These are phyloP conservation scores for Canavalia ensiformis DNA, from an alignment of 306 rosid genomes.

Conservation along the genomic window DNA sequence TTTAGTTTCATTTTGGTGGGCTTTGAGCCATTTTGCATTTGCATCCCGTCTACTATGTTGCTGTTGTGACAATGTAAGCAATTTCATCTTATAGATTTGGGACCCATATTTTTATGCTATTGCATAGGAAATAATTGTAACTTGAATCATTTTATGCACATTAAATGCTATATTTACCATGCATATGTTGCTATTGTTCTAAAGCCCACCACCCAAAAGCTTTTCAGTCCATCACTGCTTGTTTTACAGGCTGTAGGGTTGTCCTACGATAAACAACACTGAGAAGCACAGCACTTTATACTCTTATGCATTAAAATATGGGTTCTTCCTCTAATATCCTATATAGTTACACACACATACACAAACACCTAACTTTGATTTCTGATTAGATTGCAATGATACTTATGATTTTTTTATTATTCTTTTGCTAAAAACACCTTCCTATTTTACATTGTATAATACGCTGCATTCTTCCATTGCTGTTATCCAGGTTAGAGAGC, in stretches of 20 bases:
- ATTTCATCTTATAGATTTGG: constrained; percentile 8
- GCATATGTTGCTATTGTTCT: constrained; percentile 20
- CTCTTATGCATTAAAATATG: constrained; percentile 3
- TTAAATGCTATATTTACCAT: constrained; percentile 8
- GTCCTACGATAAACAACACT: constrained; percentile 7
- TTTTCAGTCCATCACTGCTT: neutral
- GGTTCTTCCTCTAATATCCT: too few species aligned
- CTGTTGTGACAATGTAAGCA: constrained; percentile 2
- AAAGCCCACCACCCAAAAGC: neutral
- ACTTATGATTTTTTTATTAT: neutral
- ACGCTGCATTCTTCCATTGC: constrained; percentile 41
- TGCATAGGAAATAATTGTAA: constrained; percentile 36
- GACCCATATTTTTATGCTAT: neutral
- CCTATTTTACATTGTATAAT: constrained; percentile 16
- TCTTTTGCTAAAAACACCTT: neutral
- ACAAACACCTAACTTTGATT: neutral
- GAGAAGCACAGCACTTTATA: neutral
- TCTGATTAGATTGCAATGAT: neutral
- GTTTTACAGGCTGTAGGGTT: neutral
- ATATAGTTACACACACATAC: constrained; percentile 3
- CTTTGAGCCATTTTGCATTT: neutral
- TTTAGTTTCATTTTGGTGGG: constrained; percentile 29
- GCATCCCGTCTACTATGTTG: constrained; percentile 8
- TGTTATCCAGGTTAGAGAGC: constrained; percentile 83
- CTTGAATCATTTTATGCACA: constrained; percentile 23